Conservation (phyloP, 192 early-diverging fungal species). For the Kickxella alabastrina region DNA sequence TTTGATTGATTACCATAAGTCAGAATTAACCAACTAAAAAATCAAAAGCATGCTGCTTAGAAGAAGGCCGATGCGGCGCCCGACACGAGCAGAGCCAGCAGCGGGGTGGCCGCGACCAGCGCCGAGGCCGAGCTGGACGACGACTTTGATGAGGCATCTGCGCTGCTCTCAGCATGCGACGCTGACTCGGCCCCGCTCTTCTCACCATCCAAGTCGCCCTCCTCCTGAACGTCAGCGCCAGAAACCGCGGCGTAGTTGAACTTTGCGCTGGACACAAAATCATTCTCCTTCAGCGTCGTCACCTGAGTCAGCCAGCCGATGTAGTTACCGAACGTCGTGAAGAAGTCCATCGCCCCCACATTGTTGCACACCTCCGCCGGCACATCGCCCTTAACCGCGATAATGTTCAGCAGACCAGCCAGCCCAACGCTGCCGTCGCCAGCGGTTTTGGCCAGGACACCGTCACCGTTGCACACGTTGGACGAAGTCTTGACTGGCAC, state of each 20-base stretch:
- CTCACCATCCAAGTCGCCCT: neutral
- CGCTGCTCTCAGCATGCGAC: neutral
- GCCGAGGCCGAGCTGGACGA: constrained; percentile 8
- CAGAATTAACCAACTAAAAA: too few relatives aligned
- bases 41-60: too few relatives aligned
- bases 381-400: constrained; percentile 28
- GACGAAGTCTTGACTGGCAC: constrained; percentile 21
- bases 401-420: constrained; percentile 47
- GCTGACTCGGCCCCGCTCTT: constrained; percentile 4
- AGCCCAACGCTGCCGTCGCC: constrained; percentile 25
- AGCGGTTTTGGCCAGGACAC: constrained; percentile 36
- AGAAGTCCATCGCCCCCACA: constrained; percentile 24
- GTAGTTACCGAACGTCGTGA: constrained; percentile 51
- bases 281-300: constrained; percentile 29
- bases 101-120: constrained; percentile 2
- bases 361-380: constrained; percentile 25
- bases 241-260: constrained; percentile 15
- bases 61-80: too few relatives aligned
- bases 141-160: neutral
- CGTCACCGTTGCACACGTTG: constrained; percentile 41
- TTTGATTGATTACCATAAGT: too few relatives aligned
- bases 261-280: constrained; percentile 34
- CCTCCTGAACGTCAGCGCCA: neutral
- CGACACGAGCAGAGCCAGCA: neutral
- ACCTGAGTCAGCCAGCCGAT: constrained; percentile 46